phyloP scores from a whole-genome alignment of 1,284 basidiomycete species.

The Sphagnurus paluster region DNA sequence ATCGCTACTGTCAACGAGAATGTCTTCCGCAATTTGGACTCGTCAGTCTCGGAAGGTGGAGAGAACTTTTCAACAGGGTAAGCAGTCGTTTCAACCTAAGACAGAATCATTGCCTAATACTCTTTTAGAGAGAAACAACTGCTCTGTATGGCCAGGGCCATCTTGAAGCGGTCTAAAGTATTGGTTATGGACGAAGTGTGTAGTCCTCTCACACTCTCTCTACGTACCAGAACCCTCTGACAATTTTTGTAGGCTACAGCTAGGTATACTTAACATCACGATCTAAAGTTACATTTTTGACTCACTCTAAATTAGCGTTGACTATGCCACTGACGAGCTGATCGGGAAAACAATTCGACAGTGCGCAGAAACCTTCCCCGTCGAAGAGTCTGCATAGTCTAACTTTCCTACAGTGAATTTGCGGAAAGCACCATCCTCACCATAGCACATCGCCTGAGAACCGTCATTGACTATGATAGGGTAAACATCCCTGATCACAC shows the following conservation, averaged over 20 bases:
- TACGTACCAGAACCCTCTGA: conserved; percentile 1
- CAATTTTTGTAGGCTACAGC: conserved; percentile 57
- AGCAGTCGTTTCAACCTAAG: conserved; percentile 17
- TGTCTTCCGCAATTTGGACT: conserved; percentile 86
- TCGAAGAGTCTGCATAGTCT: background rate
- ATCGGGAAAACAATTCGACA: conserved; percentile 75
- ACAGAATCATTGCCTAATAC: background rate
- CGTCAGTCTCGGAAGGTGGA: conserved; percentile 84
- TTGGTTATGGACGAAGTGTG: conserved; percentile 82
- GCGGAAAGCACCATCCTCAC: conserved; percentile 66
- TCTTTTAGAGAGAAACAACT: conserved; percentile 72
- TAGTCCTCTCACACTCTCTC: background rate
- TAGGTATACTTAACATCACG: conserved; percentile 39
- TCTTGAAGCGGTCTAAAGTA: conserved; percentile 73
- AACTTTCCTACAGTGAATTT: conserved; percentile 46
- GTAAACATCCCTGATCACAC: conserved; percentile 29
- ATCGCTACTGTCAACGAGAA: conserved; percentile 70
- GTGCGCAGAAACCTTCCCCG: conserved; percentile 37
- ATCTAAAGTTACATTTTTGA: too few species aligned
- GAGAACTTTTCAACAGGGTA: conserved; percentile 92
- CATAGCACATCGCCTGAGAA: conserved; percentile 70
- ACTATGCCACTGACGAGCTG: conserved; percentile 77
- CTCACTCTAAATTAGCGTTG: too few species aligned
- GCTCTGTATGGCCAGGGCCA: conserved; percentile 83
- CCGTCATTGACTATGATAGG: conserved; percentile 69